Base-by-base conservation (phyloP, 371 early-diverging fungal species). In the Capillidium rhysosporum region DNA sequence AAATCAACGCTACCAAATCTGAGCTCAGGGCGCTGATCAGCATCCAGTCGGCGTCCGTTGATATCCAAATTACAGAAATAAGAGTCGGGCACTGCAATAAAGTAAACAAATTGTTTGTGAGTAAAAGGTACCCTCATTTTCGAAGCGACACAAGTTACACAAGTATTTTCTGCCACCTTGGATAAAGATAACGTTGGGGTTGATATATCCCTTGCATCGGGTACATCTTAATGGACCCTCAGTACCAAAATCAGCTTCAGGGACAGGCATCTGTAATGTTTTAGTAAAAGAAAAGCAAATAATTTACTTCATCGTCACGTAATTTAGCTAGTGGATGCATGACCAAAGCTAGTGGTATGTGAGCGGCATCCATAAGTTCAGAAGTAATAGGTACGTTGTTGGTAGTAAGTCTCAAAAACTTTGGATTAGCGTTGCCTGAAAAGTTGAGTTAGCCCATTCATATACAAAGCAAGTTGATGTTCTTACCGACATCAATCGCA, bases 61-160 rank as follows among this genome's bases (percentile, higher is more conserved):
- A 90, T 84, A 65, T 97, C 97, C 47, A 92, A 63, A 62, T 90
- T 89, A 65, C 82, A 81, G 56, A 92, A 93, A 65, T 94, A 90
- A 45, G 86, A 80, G 8, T 73, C 71, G 14, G 88, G 82, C 1
- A 90, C 89, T 65, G 57, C 47, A 47, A 38, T 24, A 10, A n/a
- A n/a, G 34, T 10, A n/a, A n/a, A n/a, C 12, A 14, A 12, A 5
- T 14, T 2, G 24, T 44, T 30, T 41, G 23, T 0, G 44, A 23
- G 38, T 41, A 39, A 55, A 46, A 30, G n/a, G 23, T 23, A 75
- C 82, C 77, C 58, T 83, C 77, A 61, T 89, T 97, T 49, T 80
- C 84, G 60, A 79, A 82, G 25, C 70, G 68, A 69, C 98, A 97
- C 55, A 96, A 65, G 63, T 96, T 97, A 64, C 98, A 97, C 12